Percentiles rank a stretch among this genome's conserved stretches.
Evolutionary conservation across 2,329 filamentous ascomycete genomes (phyloP).

Genomic region (Cladosporium halotolerans): DNA sequence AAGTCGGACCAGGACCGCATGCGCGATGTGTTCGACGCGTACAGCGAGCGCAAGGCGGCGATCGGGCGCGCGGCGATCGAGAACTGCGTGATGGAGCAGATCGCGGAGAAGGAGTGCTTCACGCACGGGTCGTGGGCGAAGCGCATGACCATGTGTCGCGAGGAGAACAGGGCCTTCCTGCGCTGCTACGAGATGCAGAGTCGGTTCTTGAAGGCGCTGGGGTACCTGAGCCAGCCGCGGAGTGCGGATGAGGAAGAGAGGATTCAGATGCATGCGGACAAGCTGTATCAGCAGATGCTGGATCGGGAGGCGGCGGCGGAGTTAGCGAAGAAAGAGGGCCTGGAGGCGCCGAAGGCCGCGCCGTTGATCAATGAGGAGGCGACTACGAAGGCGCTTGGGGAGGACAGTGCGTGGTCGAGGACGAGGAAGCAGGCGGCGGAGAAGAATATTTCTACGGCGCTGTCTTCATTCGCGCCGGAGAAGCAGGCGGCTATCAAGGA

Average conservation of each 20-base stretch:
- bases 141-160: slow-evolving; percentile 71
- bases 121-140: slow-evolving; percentile 61
- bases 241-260: slow-evolving; percentile 68
- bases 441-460: slow-evolving; percentile 30
- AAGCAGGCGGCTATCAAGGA: slow-evolving; percentile 52
- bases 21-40: slow-evolving; percentile 71
- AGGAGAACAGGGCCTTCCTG: slow-evolving; percentile 71
- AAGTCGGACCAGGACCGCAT: slow-evolving; percentile 76
- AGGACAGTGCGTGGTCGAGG: slow-evolving; percentile 26
- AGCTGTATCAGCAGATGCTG: slow-evolving; percentile 80
- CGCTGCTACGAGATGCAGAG: slow-evolving; percentile 85
- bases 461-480: slow-evolving; percentile 49
- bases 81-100: slow-evolving; percentile 85
- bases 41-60: slow-evolving; percentile 71
- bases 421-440: slow-evolving; percentile 21
- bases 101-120: slow-evolving; percentile 78
- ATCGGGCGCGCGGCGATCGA: slow-evolving; percentile 81
- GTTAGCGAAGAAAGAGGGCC: slow-evolving; percentile 55
- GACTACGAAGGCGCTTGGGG: slow-evolving; percentile 24
- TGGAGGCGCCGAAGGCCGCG: slow-evolving; percentile 52
- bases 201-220: slow-evolving; percentile 84
- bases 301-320: slow-evolving; percentile 71
- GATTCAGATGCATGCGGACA: slow-evolving; percentile 91
- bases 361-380: slow-evolving; percentile 42
- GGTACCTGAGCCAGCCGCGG: slow-evolving; percentile 68